These are phyloP conservation scores for Trichophyton simii DNA, from an alignment of 2,329 filamentous ascomycete genomes.

Conservation along the genomic window DNA sequence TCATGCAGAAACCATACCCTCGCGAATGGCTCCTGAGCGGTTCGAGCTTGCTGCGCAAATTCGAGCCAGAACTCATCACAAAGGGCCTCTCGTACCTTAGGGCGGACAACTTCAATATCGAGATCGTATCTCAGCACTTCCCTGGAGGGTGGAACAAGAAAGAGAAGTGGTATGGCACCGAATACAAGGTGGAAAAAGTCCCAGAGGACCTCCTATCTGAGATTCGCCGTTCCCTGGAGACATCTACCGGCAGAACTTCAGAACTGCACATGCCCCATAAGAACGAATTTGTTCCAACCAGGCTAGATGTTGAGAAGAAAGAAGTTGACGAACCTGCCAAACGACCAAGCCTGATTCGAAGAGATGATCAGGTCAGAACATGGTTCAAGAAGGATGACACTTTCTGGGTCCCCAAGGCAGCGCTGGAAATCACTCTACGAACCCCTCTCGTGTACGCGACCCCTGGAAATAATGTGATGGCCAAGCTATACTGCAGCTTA, in stretches of 20 bases:
- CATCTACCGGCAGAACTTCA: slow-evolving; percentile 47
- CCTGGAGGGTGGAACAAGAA: slow-evolving; percentile 76
- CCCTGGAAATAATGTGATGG: slow-evolving; percentile 64
- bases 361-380: slow-evolving; percentile 64
- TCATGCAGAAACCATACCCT: slow-evolving; percentile 85
- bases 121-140: slow-evolving; percentile 67
- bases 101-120: slow-evolving; percentile 81
- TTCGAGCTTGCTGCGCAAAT: slow-evolving; percentile 61
- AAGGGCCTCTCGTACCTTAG: slow-evolving; percentile 60
- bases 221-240: slow-evolving; percentile 51
- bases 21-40: slow-evolving; percentile 81
- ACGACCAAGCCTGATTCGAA: slow-evolving; percentile 68
- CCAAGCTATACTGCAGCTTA: slow-evolving; percentile 68
- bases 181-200: slow-evolving; percentile 75
- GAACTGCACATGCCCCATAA: slow-evolving; percentile 77
- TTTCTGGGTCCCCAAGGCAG: slow-evolving; percentile 96
- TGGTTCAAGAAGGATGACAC: slow-evolving; percentile 99
- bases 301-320: slow-evolving; percentile 89
- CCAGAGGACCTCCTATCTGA: slow-evolving; percentile 61
- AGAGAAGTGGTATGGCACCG: slow-evolving; percentile 96
- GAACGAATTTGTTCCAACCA: slow-evolving; percentile 91
- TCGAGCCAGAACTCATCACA: slow-evolving; percentile 64
- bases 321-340: slow-evolving; percentile 64
- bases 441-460: slow-evolving; percentile 70
- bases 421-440: slow-evolving; percentile 65